Percentiles rank a stretch among this genome's conserved stretches.
Evolutionary conservation across 495 filamentous ascomycete genomes (phyloP).

Genomic region (Podospora anserina): DNA sequence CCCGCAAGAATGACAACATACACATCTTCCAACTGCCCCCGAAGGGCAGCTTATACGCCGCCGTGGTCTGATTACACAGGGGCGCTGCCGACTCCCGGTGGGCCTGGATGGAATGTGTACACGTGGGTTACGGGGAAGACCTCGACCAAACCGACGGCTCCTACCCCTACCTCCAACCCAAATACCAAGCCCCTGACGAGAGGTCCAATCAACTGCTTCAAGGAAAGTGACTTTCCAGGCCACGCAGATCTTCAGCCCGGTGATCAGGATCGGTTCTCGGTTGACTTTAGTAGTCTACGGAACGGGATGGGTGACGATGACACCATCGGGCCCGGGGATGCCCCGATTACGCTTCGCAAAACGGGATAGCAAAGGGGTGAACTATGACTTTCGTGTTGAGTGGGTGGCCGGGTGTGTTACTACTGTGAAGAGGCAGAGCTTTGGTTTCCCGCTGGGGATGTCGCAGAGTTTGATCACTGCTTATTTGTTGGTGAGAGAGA

Average conservation of each 20-base stretch:
- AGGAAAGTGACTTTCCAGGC: slow-evolving; percentile 13
- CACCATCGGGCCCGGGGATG: not conserved
- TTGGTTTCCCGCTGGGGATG: not conserved
- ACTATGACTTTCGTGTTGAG: not conserved
- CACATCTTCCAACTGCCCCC: too few relatives aligned
- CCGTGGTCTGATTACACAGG: not conserved
- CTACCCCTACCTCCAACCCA: not conserved
- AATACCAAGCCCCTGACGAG: slow-evolving; percentile 5
- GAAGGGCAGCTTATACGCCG: too few relatives aligned
- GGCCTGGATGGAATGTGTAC: not conserved
- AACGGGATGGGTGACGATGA: not conserved
- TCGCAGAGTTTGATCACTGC: not conserved
- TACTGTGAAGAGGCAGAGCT: not conserved
- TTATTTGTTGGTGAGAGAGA: not conserved
- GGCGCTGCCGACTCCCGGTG: not conserved
- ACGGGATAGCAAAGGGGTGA: not conserved
- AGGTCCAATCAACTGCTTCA: slow-evolving; percentile 14
- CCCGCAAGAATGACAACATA: too few relatives aligned
- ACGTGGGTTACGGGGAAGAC: not conserved
- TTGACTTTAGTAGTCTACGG: slow-evolving; percentile 3
- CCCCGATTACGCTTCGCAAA: not conserved
- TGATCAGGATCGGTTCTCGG: slow-evolving; percentile 8
- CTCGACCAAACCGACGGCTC: not conserved
- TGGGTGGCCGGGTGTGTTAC: not conserved
- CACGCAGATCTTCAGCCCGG: slow-evolving; percentile 12